Evolutionary conservation across 1,139 yeast species (phyloP).

Genomic region (Hemisphaericaspora xylanilytica): DNA sequence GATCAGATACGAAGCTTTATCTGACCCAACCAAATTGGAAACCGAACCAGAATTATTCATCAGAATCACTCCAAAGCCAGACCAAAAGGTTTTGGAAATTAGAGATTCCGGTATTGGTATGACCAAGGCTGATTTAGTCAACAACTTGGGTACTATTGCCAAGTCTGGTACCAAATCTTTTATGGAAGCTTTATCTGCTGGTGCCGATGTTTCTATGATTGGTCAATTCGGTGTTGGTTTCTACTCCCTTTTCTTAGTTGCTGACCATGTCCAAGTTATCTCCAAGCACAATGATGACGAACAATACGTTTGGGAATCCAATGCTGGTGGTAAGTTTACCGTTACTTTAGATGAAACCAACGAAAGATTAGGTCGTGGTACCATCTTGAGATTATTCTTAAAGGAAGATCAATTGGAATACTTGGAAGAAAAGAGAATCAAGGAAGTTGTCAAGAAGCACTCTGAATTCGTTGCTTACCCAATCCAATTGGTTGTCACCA

Average conservation of each 20-base stretch:
- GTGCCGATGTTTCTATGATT: constrained; percentile 99
- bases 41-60: constrained; percentile 95
- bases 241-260: constrained; percentile 99
- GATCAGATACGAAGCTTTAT: constrained; percentile 93
- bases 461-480: constrained; percentile 99
- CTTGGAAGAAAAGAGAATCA: constrained; percentile 98
- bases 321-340: constrained; percentile 99
- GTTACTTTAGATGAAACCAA: constrained; percentile 85
- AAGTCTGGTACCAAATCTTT: constrained; percentile 99
- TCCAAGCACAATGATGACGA: constrained; percentile 99
- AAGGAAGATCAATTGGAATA: constrained; percentile 99
- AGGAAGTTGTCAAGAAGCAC: constrained; percentile 99
- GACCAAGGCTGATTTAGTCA: constrained; percentile 98
- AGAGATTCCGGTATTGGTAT: constrained; percentile 99
- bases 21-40: constrained; percentile 90
- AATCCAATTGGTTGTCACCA: constrained; percentile 96
- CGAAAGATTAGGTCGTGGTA: constrained; percentile 92
- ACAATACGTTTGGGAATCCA: constrained; percentile 99
- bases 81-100: constrained; percentile 88
- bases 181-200: constrained; percentile 99
- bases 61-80: constrained; percentile 96
- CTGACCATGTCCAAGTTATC: constrained; percentile 97
- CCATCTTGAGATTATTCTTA: constrained; percentile 91
- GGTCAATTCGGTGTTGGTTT: constrained; percentile 99
- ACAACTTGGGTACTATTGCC: constrained; percentile 99